These are phyloP conservation scores for Nannochloropsis salina DNA, from an alignment of 108 stramenopile genomes.

Conservation along the genomic window DNA sequence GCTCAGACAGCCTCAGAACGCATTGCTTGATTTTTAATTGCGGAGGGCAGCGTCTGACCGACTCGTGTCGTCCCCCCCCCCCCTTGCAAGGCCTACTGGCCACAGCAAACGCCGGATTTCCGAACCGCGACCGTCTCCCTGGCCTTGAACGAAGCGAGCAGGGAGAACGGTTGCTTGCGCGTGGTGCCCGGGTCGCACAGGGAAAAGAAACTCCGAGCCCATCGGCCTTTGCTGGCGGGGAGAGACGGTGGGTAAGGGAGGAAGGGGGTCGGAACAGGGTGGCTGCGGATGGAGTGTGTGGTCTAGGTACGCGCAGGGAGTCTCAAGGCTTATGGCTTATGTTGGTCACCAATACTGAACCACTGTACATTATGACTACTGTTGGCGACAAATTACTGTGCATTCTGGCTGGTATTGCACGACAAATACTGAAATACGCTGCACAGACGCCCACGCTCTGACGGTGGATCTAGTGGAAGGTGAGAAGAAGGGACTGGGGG, in stretches of 20 bases:
- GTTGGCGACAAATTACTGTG: too few species aligned
- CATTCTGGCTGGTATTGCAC: background rate
- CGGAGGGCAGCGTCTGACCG: too few species aligned
- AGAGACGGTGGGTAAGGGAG: constrained; percentile 22
- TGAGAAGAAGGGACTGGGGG: background rate
- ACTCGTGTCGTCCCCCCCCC: constrained; percentile 31
- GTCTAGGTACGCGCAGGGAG: too few species aligned
- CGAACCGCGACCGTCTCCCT: constrained; percentile 60
- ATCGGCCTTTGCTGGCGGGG: constrained; percentile 39
- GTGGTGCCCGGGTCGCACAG: constrained; percentile 57
- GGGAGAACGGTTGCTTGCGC: constrained; percentile 62
- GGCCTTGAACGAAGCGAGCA: constrained; percentile 59
- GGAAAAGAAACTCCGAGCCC: constrained; percentile 33
- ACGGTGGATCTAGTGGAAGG: constrained; percentile 51
- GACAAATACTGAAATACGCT: constrained; percentile 6
- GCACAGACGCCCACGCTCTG: constrained; percentile 62
- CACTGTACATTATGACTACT: too few species aligned
- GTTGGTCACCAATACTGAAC: too few species aligned
- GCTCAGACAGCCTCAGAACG: too few species aligned
- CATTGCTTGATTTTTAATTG: too few species aligned
- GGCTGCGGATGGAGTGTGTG: background rate
- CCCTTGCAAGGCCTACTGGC: constrained; percentile 46
- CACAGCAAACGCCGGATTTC: constrained; percentile 42
- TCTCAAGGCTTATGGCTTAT: too few species aligned
- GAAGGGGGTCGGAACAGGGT: background rate